Base-by-base conservation (phyloP, 352 stramenopile genomes). In the Phytophthora hibernalis region DNA sequence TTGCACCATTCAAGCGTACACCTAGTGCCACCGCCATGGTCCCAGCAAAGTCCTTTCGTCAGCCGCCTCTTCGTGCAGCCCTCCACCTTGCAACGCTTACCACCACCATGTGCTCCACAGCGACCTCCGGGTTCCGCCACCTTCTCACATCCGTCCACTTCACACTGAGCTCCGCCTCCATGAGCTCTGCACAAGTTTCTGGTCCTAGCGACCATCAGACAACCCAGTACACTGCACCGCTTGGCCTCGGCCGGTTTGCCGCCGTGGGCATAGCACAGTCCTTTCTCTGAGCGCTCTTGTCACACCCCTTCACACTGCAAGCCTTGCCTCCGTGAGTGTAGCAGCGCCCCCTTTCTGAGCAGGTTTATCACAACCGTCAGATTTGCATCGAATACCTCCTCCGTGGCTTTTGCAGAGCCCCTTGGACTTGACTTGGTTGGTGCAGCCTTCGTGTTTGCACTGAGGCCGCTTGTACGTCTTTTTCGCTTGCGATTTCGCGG, bases 351-450 rank as follows among this genome's bases (percentile, higher is more conserved):
- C 65, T 51, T 72, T 72, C 7, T 54, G 22, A 4, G 66, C 60
- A 31, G 49, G 38, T 18, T 59, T 61, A 31, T 54, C 60, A 42
- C 66, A 74, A 15, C 54, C 61, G 6, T 66, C 54, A 5, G 44
- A 44, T 59, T 65, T 66, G 48, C 66, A 74, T 1, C 66, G 66
- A 5, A 66, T 65, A n/a, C 66, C 60, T 33, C 66, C 66, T 24
- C 66, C 66, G 35, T 74, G 66, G 5, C 55, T 61, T 31, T 74
- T 70, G 54, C 66, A 74, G 13, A 74, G 47, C 3, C 66, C 66
- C 21, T 50, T 61, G 22, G 66, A 74, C 60, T 74, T 69, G 53
- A 70, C 60, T 44, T 74, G 66, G 40, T 65, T 65, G 18, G 28
- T 43, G 43, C 66, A 74, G 42, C 54, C 60, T 33, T 71, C 55